Evolutionary conservation across 2,329 filamentous ascomycete genomes (phyloP), one percentile per base, ranked within the genome.

Genomic region (Curvularia lunata): DNA sequence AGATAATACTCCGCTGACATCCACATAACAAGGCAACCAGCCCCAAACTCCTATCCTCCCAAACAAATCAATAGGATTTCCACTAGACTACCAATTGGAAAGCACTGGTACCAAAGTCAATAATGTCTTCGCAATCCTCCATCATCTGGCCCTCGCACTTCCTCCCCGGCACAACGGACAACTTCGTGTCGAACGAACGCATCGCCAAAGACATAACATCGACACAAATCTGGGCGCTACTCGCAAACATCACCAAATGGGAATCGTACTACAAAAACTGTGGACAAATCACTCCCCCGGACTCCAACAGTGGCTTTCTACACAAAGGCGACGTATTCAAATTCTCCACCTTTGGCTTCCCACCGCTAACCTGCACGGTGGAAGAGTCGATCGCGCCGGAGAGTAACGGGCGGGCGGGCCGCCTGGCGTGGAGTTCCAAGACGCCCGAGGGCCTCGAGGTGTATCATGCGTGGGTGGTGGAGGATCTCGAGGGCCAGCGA

Each of bases 381-480:
- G 53, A 57, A 27, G 64, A 68, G 48, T 62, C 54, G 3, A 54
- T 60, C 16, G 49, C 40, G 13, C 66, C 67, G 5, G 41, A 48
- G 18, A 57, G 67, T 4, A 61, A 72, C 7, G 71, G 73, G n/a
- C 63, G 56, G 1, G 54, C 61, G 23, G 65, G 67, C 1, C 48
- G 64, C 7, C n/a, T 69, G 21, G 64, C 62, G 1, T 70, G 66
- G 68, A 40, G 60, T 3, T 56, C 56, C 23, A 67, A 42, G 61
- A 70, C 41, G 61, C 62, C 19, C 16, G 66, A 71, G n/a, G 66
- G 63, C 2, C 43, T 75, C 21, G 68, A 72, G 28, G 63, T 76
- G 1, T 77, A 75, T 51, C 74, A 76, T 66, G 74, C 74, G 28
- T 76, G 75, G 75, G 23, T 76, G 4, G 63, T 77, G 7, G 71